phyloP scores from a whole-genome alignment of 2,329 filamentous ascomycete genomes.

The Neofusicoccum umdonicola region DNA sequence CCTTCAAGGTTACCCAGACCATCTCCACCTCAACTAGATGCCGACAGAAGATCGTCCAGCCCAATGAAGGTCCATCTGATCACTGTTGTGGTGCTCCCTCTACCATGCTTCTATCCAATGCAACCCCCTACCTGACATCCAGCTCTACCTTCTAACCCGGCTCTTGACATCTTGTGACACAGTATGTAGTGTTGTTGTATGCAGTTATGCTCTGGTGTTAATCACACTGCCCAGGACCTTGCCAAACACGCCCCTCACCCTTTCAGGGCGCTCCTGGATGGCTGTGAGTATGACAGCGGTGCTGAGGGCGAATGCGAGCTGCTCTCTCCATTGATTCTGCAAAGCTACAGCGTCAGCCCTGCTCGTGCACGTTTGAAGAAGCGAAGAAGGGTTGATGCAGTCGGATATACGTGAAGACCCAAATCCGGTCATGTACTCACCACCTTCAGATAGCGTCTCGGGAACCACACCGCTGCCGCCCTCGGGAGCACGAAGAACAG shows the following conservation, averaged over 20 bases:
- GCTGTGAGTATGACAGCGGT: conserved; percentile 31
- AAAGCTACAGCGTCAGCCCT: background rate
- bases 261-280: conserved; percentile 27
- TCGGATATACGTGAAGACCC: background rate
- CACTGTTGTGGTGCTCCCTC: background rate
- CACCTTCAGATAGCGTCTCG: conserved; percentile 58
- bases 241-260: conserved; percentile 32
- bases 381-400: background rate
- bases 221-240: conserved; percentile 23
- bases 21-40: too few relatives aligned
- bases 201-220: background rate
- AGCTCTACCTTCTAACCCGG: background rate
- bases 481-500: conserved; percentile 77
- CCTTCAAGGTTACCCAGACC: too few relatives aligned
- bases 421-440: conserved; percentile 18
- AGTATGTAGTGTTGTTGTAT: background rate
- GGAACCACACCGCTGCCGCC: conserved; percentile 71
- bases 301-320: conserved; percentile 30
- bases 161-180: background rate
- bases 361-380: background rate
- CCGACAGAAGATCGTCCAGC: too few relatives aligned
- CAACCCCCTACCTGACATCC: background rate
- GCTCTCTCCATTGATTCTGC: conserved; percentile 30
- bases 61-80: too few relatives aligned
- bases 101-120: background rate